Evolutionary conservation across 2,329 filamentous ascomycete species (phyloP).

Genomic region (Paecilomyces sp.): DNA sequence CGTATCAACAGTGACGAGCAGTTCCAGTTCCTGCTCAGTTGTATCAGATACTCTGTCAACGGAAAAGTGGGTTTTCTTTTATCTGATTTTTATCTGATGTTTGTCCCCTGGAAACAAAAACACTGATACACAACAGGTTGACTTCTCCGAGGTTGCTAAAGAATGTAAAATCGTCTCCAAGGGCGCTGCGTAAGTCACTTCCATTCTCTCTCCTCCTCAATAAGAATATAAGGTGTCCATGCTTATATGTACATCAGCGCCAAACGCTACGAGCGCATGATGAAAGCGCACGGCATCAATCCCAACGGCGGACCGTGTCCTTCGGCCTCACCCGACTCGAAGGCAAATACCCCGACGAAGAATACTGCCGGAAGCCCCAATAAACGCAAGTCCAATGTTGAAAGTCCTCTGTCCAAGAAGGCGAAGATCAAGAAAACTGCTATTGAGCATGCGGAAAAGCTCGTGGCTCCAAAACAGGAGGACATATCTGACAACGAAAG

Average conservation of each 20-base stretch:
- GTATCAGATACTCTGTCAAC: constrained; percentile 54
- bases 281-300: constrained; percentile 51
- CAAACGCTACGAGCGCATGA: constrained; percentile 61
- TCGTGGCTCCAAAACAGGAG: constrained; percentile 2
- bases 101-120: neutral
- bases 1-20: constrained; percentile 47
- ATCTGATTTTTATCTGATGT: neutral
- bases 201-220: neutral
- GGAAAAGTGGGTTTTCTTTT: constrained; percentile 47
- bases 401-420: constrained; percentile 11
- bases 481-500: neutral
- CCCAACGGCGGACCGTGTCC: constrained; percentile 8
- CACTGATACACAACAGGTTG: constrained; percentile 42
- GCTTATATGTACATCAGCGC: constrained; percentile 38
- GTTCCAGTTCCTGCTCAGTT: constrained; percentile 59
- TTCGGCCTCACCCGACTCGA: neutral
- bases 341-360: constrained; percentile 7
- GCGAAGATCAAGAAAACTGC: constrained; percentile 11
- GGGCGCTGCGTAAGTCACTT: constrained; percentile 58
- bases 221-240: neutral
- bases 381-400: constrained; percentile 8
- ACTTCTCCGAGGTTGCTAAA: constrained; percentile 58
- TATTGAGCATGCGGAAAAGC: constrained; percentile 6
- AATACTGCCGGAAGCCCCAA: neutral
- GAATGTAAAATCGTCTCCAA: constrained; percentile 59